Conservation (phyloP, 208 protist species). For the Sergeia podlipaevii region DNA sequence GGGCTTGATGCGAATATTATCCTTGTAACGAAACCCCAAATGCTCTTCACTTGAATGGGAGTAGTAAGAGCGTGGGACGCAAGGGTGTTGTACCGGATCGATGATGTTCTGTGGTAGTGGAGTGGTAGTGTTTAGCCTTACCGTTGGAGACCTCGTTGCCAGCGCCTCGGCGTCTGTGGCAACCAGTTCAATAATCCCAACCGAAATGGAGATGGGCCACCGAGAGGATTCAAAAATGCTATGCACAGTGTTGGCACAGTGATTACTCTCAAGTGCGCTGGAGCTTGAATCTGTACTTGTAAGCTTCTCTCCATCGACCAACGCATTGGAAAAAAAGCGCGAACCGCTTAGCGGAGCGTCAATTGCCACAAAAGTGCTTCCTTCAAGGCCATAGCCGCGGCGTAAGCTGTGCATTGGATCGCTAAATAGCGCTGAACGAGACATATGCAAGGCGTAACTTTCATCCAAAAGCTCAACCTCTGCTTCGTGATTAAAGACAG, state of each 20-base stretch:
- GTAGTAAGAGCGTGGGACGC: too few species aligned
- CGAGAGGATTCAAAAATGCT: slow-evolving; percentile 5
- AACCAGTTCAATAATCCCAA: slow-evolving; percentile 5
- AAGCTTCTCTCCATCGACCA: too few species aligned
- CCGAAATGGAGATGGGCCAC: slow-evolving; percentile 7
- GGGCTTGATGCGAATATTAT: slow-evolving; percentile 27
- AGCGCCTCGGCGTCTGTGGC: too few species aligned
- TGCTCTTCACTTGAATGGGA: slow-evolving; percentile 1
- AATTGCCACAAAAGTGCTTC: slow-evolving; percentile 19
- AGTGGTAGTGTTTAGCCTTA: too few species aligned
- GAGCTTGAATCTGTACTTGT: neutral
- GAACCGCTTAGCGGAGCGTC: too few species aligned
- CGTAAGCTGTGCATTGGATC: slow-evolving; percentile 21
- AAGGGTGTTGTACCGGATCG: too few species aligned
- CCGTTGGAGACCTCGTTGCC: too few species aligned
- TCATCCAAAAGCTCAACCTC: slow-evolving; percentile 33
- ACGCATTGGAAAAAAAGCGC: too few species aligned
- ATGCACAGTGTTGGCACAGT: slow-evolving; percentile 2
- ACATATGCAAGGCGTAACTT: slow-evolving; percentile 20
- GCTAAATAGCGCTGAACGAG: slow-evolving; percentile 20
- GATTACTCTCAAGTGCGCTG: neutral
- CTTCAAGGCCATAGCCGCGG: slow-evolving; percentile 17
- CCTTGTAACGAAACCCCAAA: slow-evolving; percentile 20
- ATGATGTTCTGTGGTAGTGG: too few species aligned
- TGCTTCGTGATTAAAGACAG: slow-evolving; percentile 17